Percentiles rank a stretch among this genome's conserved stretches.
These are phyloP conservation scores for Xylaria nigripes DNA, from an alignment of 495 filamentous ascomycete genomes.

Conservation along the genomic window DNA sequence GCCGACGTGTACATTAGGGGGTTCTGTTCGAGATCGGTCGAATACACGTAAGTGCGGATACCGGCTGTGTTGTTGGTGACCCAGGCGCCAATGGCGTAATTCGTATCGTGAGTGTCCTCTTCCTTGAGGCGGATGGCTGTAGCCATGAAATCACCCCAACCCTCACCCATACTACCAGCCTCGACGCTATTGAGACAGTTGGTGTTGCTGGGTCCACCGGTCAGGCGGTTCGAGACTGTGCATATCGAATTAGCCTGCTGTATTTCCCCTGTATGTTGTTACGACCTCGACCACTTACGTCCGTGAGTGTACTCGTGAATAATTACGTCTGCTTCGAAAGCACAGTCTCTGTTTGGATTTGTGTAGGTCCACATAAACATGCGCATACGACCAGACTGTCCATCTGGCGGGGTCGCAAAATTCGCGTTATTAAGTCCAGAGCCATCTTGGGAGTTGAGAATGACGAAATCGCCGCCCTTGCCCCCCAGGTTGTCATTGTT, in stretches of 20 bases:
- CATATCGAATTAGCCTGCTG: neutral
- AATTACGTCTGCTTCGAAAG: slow-evolving; percentile 40
- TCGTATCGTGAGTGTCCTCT: slow-evolving; percentile 35
- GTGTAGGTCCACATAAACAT: slow-evolving; percentile 41
- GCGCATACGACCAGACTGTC: slow-evolving; percentile 40
- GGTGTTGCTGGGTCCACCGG: slow-evolving; percentile 45
- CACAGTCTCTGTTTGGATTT: slow-evolving; percentile 38
- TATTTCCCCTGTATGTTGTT: neutral
- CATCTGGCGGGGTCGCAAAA: slow-evolving; percentile 45
- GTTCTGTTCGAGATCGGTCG: slow-evolving; percentile 38
- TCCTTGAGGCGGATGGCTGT: slow-evolving; percentile 44
- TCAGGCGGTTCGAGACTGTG: slow-evolving; percentile 45
- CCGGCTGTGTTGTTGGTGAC: slow-evolving; percentile 31
- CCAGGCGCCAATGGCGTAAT: slow-evolving; percentile 42
- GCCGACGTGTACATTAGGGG: slow-evolving; percentile 39
- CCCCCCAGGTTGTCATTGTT: slow-evolving; percentile 45
- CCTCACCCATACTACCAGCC: slow-evolving; percentile 46
- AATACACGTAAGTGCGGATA: slow-evolving; percentile 45
- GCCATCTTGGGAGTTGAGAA: slow-evolving; percentile 48
- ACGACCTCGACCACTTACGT: slow-evolving; percentile 18
- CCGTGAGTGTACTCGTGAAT: slow-evolving; percentile 42
- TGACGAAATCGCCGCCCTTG: slow-evolving; percentile 40
- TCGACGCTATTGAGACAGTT: slow-evolving; percentile 39
- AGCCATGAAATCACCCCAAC: slow-evolving; percentile 48
- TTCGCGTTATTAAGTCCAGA: slow-evolving; percentile 44